Conservation (phyloP, 176 grass and related monocot genomes). For the Elymus sibiricus region DNA sequence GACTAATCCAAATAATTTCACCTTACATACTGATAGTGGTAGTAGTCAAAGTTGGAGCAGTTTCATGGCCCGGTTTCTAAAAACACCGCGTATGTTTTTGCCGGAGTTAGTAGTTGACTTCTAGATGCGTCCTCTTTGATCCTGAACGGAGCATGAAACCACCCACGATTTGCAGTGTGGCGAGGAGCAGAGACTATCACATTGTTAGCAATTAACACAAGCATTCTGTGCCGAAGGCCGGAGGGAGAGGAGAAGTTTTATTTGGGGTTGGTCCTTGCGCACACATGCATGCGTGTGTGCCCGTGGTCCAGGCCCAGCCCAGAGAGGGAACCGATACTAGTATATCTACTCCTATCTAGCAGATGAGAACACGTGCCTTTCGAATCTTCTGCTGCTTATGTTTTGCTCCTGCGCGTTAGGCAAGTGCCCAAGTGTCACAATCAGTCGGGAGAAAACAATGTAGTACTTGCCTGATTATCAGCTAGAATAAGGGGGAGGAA, state of each 20-base stretch:
- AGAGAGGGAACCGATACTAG: background rate
- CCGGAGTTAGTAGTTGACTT: background rate
- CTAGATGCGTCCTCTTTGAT: background rate
- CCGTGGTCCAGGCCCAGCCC: conserved; percentile 6
- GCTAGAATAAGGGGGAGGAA: background rate
- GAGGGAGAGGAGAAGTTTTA: background rate
- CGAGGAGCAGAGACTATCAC: conserved; percentile 2
- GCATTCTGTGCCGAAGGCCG: background rate
- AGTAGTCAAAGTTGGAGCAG: background rate
- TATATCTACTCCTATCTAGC: background rate
- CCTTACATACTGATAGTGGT: background rate
- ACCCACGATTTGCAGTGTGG: background rate
- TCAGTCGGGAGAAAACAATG: background rate
- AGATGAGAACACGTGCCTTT: background rate
- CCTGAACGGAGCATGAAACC: background rate
- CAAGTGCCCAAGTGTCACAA: background rate
- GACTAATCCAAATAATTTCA: background rate
- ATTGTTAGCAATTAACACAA: conserved; percentile 41
- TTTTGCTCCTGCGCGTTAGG: background rate
- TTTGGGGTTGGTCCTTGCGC: background rate
- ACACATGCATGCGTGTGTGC: background rate
- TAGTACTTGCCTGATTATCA: background rate
- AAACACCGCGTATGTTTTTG: background rate
- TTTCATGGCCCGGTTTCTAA: background rate
- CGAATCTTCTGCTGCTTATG: background rate